A percentile compares a stretch with the other conserved stretches of the same genome.
Evolutionary conservation across 2,329 filamentous ascomycete genomes (phyloP).

Genomic region (Volutella citrinella): DNA sequence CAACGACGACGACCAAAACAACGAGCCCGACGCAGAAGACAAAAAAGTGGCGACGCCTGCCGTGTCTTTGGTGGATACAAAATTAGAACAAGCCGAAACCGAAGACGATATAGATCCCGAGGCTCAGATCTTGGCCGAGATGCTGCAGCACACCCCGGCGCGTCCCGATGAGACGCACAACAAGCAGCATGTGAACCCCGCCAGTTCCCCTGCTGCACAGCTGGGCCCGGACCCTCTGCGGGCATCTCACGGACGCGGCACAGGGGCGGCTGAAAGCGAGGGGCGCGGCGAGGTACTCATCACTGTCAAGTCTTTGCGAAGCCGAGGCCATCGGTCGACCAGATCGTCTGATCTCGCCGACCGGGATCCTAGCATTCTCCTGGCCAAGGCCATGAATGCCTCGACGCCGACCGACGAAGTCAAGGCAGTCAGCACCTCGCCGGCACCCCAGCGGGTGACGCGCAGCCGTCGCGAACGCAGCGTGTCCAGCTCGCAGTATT

Average conservation of each 20-base stretch:
- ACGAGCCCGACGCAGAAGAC: too few relatives aligned
- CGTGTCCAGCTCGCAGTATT: too few relatives aligned
- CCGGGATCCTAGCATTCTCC: constrained; percentile 28
- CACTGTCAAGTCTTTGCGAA: constrained; percentile 29
- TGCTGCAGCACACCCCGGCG: constrained; percentile 24
- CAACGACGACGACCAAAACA: too few relatives aligned
- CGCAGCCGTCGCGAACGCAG: too few relatives aligned
- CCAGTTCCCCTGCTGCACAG: constrained; percentile 9
- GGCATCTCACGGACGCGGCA: too few relatives aligned
- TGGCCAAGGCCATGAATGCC: constrained; percentile 23
- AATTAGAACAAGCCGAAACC: constrained; percentile 10
- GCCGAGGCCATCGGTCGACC: constrained; percentile 23
- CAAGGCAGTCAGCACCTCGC: too few relatives aligned
- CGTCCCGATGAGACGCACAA: constrained; percentile 8
- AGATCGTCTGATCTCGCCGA: constrained; percentile 21
- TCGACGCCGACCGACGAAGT: constrained; percentile 12
- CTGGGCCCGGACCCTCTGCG: too few relatives aligned
- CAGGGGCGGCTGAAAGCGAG: constrained; percentile 9
- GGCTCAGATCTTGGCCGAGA: constrained; percentile 29
- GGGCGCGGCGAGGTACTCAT: constrained; percentile 23
- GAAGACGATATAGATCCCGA: constrained; percentile 23
- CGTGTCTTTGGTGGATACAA: too few relatives aligned
- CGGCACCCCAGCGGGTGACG: too few relatives aligned
- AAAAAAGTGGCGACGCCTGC: too few relatives aligned
- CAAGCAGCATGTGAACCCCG: constrained; percentile 9